A percentile compares a stretch with the other conserved stretches of the same genome.
These are phyloP conservation scores for Fomitopsis serialis DNA, from an alignment of 768 basidiomycete genomes.

Conservation along the genomic window DNA sequence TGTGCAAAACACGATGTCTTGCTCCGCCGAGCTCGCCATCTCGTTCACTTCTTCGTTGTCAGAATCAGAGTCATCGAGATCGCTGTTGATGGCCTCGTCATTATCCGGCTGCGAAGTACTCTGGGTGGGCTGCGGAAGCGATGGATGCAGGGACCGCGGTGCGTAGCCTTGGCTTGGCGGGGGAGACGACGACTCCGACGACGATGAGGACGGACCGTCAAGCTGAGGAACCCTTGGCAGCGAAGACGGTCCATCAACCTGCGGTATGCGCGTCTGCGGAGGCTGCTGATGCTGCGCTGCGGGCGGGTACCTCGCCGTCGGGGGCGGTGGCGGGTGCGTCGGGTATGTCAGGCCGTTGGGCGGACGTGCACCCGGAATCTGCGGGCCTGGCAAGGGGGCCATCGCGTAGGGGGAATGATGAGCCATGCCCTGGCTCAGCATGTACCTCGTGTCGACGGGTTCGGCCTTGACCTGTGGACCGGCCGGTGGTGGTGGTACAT, in stretches of 20 bases:
- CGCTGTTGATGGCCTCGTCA: constrained; percentile 90
- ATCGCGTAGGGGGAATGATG: constrained; percentile 38
- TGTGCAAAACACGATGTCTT: constrained; percentile 95
- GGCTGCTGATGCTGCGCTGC: background rate
- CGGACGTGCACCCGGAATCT: constrained; percentile 46
- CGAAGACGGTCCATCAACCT: constrained; percentile 47
- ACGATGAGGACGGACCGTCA: constrained; percentile 58
- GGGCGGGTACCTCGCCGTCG: constrained; percentile 17
- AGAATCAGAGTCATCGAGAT: constrained; percentile 92
- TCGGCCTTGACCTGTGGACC: constrained; percentile 64
- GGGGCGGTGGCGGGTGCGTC: constrained; percentile 21
- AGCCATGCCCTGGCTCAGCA: constrained; percentile 40
- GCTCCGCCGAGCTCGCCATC: constrained; percentile 61
- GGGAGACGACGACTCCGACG: constrained; percentile 66
- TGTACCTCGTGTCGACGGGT: constrained; percentile 65
- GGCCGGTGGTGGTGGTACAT: constrained; percentile 18
- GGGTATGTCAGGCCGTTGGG: constrained; percentile 57
- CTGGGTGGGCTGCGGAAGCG: constrained; percentile 59
- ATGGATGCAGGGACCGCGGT: constrained; percentile 68
- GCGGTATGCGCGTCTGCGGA: constrained; percentile 13
- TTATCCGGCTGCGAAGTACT: constrained; percentile 38
- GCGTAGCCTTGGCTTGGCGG: constrained; percentile 58
- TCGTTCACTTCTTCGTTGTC: constrained; percentile 82
- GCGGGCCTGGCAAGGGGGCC: constrained; percentile 62
- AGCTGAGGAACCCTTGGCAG: constrained; percentile 8